Percentiles rank a stretch among this genome's conserved stretches.
phyloP scores from a whole-genome alignment of 352 stramenopile genomes.

The Pythium brassicae region DNA sequence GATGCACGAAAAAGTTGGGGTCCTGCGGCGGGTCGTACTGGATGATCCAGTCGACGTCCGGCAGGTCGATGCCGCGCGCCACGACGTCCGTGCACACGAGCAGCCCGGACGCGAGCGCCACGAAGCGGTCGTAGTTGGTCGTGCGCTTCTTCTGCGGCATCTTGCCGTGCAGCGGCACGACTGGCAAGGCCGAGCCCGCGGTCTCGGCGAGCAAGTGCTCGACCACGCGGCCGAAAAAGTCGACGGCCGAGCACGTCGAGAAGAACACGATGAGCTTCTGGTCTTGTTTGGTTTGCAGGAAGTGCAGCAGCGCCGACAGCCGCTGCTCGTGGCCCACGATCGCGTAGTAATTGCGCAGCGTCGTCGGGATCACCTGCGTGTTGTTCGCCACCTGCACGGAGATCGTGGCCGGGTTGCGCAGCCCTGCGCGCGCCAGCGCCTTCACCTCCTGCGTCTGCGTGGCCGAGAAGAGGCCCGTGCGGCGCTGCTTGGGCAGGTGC shows the following conservation, averaged over 20 bases:
- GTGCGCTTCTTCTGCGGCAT: slow-evolving; percentile 91
- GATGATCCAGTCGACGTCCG: slow-evolving; percentile 98
- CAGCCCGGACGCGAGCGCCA: slow-evolving; percentile 54
- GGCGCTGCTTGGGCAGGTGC: slow-evolving; percentile 95
- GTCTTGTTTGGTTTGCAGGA: slow-evolving; percentile 85
- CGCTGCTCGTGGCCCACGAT: slow-evolving; percentile 93
- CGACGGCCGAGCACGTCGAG: slow-evolving; percentile 97
- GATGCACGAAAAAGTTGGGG: slow-evolving; percentile 99
- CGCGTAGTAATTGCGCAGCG: slow-evolving; percentile 94
- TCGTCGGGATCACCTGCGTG: slow-evolving; percentile 71
- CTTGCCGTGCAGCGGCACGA: slow-evolving; percentile 92
- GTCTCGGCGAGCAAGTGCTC: slow-evolving; percentile 61
- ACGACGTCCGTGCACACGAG: slow-evolving; percentile 99
- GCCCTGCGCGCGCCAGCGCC: slow-evolving; percentile 91
- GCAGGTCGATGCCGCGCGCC: slow-evolving; percentile 97
- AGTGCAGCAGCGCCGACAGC: slow-evolving; percentile 89
- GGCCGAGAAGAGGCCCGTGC: slow-evolving; percentile 91
- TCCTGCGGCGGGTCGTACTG: slow-evolving; percentile 98
- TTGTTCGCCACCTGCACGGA: slow-evolving; percentile 93
- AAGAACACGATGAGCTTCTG: slow-evolving; percentile 99
- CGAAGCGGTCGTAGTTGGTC: slow-evolving; percentile 73
- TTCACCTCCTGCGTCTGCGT: slow-evolving; percentile 95
- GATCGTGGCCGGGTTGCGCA: slow-evolving; percentile 98
- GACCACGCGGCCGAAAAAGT: slow-evolving; percentile 95
- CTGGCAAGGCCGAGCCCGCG: slow-evolving; percentile 24